Evolutionary conservation across 345 rosid species (phyloP).

Genomic region (Citrus sp.): DNA sequence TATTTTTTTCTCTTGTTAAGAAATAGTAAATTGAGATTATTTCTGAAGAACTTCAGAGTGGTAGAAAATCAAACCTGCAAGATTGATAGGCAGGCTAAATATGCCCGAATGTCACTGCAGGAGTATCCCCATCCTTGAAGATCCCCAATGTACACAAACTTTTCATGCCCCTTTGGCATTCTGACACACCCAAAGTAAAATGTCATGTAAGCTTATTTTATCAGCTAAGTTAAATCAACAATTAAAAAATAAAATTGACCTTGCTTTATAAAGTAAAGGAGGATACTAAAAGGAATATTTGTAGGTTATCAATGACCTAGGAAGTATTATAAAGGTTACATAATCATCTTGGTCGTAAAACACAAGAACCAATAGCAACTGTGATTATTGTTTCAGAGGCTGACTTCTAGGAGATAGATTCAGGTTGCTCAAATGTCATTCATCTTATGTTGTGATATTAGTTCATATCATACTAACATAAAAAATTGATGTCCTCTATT

Average conservation of each 20-base stretch:
- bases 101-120: constrained; percentile 70
- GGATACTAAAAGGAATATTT: not conserved
- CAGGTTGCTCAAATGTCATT: too few relatives aligned
- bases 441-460: too few relatives aligned
- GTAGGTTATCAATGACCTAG: not conserved
- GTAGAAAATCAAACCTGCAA: constrained; percentile 59
- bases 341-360: not conserved
- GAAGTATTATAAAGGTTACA: not conserved
- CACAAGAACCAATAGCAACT: not conserved
- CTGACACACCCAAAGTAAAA: constrained; percentile 27
- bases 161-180: constrained; percentile 80
- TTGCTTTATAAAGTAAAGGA: not conserved
- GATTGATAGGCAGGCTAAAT: constrained; percentile 59
- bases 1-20: not conserved
- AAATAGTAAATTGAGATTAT: not conserved
- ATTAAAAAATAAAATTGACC: not conserved
- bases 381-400: not conserved
- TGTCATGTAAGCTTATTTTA: not conserved
- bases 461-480: too few relatives aligned
- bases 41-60: not conserved
- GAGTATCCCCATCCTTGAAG: constrained; percentile 90
- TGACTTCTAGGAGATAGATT: too few relatives aligned
- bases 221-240: not conserved
- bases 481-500: too few relatives aligned
- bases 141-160: constrained; percentile 64